A percentile compares a stretch with the other conserved stretches of the same genome.
These are phyloP conservation scores for Neonectria punicea DNA, from an alignment of 2,329 filamentous ascomycete genomes.

Conservation along the genomic window DNA sequence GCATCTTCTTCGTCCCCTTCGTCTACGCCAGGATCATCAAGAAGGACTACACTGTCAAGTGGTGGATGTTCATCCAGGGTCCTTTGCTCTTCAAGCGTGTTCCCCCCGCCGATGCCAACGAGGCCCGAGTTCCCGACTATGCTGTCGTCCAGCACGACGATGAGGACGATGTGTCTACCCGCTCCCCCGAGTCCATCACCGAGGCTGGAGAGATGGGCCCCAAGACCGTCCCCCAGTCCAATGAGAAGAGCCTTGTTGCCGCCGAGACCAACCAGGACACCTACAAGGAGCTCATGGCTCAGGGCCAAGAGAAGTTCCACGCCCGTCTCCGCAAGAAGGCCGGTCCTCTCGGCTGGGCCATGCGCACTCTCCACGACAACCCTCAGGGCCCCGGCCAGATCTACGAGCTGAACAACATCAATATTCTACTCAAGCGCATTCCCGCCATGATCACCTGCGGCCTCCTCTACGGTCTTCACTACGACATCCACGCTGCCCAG, in stretches of 20 bases:
- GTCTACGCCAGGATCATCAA: slow-evolving; percentile 74
- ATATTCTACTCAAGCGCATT: slow-evolving; percentile 70
- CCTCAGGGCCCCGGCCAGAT: slow-evolving; percentile 76
- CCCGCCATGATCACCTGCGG: slow-evolving; percentile 73
- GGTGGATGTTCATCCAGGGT: slow-evolving; percentile 71
- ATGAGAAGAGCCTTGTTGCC: slow-evolving; percentile 55
- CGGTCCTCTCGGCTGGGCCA: slow-evolving; percentile 81
- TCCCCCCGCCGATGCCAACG: slow-evolving; percentile 60
- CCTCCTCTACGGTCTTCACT: slow-evolving; percentile 78
- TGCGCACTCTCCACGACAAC: slow-evolving; percentile 79
- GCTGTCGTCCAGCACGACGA: slow-evolving; percentile 76
- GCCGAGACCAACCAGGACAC: slow-evolving; percentile 54
- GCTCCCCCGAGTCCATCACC: slow-evolving; percentile 32
- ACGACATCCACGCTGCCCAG: slow-evolving; percentile 83
- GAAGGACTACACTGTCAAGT: slow-evolving; percentile 72
- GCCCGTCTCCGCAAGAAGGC: slow-evolving; percentile 68
- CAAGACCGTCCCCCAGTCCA: slow-evolving; percentile 37
- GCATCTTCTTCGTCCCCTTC: slow-evolving; percentile 79
- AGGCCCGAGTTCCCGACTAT: slow-evolving; percentile 75
- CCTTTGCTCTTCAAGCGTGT: slow-evolving; percentile 73
- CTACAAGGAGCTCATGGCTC: slow-evolving; percentile 70
- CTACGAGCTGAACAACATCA: slow-evolving; percentile 78
- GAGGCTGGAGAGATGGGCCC: slow-evolving; percentile 54
- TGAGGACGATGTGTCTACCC: slow-evolving; percentile 54
- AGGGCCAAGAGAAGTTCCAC: slow-evolving; percentile 67